phyloP scores from a whole-genome alignment of 345 rosid species.

The Nasturtium officinale region DNA sequence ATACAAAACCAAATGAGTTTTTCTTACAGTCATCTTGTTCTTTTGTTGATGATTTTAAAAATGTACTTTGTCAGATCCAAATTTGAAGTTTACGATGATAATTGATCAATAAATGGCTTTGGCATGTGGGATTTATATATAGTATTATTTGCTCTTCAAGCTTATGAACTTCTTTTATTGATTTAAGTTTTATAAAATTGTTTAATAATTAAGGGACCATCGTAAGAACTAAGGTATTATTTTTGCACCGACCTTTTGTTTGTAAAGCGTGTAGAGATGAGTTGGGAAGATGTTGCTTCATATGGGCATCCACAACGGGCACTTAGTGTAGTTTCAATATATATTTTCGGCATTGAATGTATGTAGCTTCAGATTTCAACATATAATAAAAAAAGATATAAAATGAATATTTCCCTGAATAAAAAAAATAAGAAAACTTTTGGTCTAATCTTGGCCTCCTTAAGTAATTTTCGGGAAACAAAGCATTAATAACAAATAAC shows the following conservation, averaged over 20 bases:
- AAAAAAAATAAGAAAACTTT: not conserved
- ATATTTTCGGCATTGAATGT: not conserved
- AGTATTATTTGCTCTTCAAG: slow-evolving; percentile 28
- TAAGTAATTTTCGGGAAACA: not conserved
- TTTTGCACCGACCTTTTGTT: slow-evolving; percentile 42
- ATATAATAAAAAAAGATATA: not conserved
- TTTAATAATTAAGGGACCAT: slow-evolving; percentile 13
- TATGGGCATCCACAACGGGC: slow-evolving; percentile 34
- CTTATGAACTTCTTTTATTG: slow-evolving; percentile 6
- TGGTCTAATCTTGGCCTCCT: not conserved
- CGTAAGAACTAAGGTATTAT: slow-evolving; percentile 6
- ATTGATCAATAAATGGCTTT: slow-evolving; percentile 29
- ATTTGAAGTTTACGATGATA: slow-evolving; percentile 18
- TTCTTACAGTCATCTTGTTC: slow-evolving; percentile 43
- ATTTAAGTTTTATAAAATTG: not conserved
- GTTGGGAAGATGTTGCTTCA: slow-evolving; percentile 32
- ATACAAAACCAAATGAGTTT: not conserved
- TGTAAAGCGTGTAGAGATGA: slow-evolving; percentile 25
- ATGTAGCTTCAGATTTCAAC: not conserved
- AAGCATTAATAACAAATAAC: not conserved
- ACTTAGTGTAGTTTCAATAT: slow-evolving; percentile 16
- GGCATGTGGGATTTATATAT: slow-evolving; percentile 20
- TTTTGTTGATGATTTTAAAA: slow-evolving; percentile 25
- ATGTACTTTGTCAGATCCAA: slow-evolving; percentile 10
- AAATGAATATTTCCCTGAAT: not conserved